phyloP scores from a whole-genome alignment of 2,329 filamentous ascomycete genomes.

The Coniochaeta hoffmannii region DNA sequence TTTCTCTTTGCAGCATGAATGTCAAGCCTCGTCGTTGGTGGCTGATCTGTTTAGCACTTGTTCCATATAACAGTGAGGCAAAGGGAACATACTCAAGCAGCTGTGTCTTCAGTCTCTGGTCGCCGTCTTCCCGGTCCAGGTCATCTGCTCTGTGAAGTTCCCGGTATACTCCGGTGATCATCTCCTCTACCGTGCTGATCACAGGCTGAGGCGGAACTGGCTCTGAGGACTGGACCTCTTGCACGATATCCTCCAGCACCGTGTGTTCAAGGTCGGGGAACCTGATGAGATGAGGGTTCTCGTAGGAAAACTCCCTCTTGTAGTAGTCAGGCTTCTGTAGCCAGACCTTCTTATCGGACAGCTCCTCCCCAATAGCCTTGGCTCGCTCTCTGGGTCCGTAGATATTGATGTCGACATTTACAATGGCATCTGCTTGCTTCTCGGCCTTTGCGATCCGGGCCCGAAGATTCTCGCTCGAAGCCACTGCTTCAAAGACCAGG shows the following conservation, averaged over 20 bases:
- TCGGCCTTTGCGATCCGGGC: slow-evolving; percentile 16
- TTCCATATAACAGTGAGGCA: not conserved
- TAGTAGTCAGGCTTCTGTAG: slow-evolving; percentile 23
- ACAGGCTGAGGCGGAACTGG: not conserved
- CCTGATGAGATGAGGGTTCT: slow-evolving; percentile 23
- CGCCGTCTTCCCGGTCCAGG: slow-evolving; percentile 13
- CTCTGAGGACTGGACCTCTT: slow-evolving; percentile 3
- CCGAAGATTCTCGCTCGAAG: slow-evolving; percentile 10
- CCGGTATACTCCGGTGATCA: slow-evolving; percentile 13
- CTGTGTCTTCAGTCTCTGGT: slow-evolving; percentile 12
- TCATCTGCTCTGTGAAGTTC: slow-evolving; percentile 12
- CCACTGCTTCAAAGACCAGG: slow-evolving; percentile 17
- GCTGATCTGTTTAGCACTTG: slow-evolving; percentile 14
- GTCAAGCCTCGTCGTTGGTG: slow-evolving; percentile 29
- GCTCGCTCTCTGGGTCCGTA: slow-evolving; percentile 22
- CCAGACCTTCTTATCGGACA: slow-evolving; percentile 24
- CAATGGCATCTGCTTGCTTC: slow-evolving; percentile 20
- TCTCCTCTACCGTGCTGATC: slow-evolving; percentile 3
- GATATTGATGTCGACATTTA: slow-evolving; percentile 27
- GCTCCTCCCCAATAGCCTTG: slow-evolving; percentile 15
- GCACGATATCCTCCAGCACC: slow-evolving; percentile 6
- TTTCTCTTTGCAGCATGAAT: slow-evolving; percentile 31
- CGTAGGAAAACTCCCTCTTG: slow-evolving; percentile 14
- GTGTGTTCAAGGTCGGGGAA: slow-evolving; percentile 8
- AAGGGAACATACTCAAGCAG: slow-evolving; percentile 17